Evolutionary conservation across 2,329 filamentous ascomycete species (phyloP).

Genomic region (Huntiella bhutanensis): DNA sequence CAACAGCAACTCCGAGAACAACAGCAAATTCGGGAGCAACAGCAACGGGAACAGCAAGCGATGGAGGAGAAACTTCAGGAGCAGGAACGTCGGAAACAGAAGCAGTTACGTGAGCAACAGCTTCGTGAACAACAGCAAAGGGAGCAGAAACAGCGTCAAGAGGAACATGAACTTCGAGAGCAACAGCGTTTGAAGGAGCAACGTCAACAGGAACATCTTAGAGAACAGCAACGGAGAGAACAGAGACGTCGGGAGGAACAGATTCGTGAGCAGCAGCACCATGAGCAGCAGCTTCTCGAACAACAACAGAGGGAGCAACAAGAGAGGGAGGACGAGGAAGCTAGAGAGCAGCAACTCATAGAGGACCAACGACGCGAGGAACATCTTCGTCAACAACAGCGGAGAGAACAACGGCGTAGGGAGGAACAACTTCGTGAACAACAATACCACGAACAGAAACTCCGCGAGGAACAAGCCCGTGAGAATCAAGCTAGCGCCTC

Average conservation of each 20-base stretch:
- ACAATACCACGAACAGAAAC: too few relatives aligned
- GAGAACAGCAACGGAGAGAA: background rate
- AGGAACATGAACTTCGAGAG: slow-evolving; percentile 8
- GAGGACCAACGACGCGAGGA: too few relatives aligned
- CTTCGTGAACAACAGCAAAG: too few relatives aligned
- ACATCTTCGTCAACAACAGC: too few relatives aligned
- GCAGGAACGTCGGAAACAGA: slow-evolving; percentile 11
- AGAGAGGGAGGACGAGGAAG: too few relatives aligned
- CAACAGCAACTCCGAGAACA: slow-evolving; percentile 13
- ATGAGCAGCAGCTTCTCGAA: background rate
- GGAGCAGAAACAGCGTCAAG: too few relatives aligned
- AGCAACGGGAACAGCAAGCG: slow-evolving; percentile 12
- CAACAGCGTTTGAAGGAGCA: slow-evolving; percentile 11
- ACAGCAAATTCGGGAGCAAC: slow-evolving; percentile 5
- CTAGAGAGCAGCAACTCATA: too few relatives aligned
- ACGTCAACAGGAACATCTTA: slow-evolving; percentile 3
- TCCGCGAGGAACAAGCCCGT: slow-evolving; percentile 4
- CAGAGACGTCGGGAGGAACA: background rate
- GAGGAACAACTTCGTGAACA: too few relatives aligned
- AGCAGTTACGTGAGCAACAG: background rate
- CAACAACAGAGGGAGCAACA: background rate
- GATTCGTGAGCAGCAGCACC: background rate
- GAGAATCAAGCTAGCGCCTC: slow-evolving; percentile 8
- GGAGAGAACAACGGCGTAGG: too few relatives aligned
- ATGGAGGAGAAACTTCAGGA: background rate